phyloP scores from a whole-genome alignment of 805 yeast species.

The Brettanomyces bruxellensis region DNA sequence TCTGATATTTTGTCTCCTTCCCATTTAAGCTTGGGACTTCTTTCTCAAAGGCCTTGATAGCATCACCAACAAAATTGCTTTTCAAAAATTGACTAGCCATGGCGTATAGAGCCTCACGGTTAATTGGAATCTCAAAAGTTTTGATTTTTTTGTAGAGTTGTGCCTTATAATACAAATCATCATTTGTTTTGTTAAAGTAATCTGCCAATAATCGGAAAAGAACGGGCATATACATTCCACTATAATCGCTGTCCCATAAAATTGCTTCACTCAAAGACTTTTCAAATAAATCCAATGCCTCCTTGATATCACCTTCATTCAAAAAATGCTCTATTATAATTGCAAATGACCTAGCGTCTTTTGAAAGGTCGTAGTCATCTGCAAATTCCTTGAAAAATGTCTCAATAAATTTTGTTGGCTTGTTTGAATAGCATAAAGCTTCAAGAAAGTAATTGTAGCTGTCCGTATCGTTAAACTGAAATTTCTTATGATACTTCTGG shows the following conservation, averaged over 20 bases:
- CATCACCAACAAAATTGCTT: slow-evolving; percentile 30
- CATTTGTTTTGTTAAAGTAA: slow-evolving; percentile 12
- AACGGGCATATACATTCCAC: slow-evolving; percentile 19
- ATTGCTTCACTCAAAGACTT: slow-evolving; percentile 29
- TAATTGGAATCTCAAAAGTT: slow-evolving; percentile 28
- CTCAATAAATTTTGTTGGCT: slow-evolving; percentile 17
- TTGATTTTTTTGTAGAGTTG: slow-evolving; percentile 34
- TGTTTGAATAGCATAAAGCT: slow-evolving; percentile 20
- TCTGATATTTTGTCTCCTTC: background rate
- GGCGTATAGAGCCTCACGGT: slow-evolving; percentile 29
- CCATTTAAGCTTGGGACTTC: slow-evolving; percentile 25
- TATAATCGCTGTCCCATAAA: slow-evolving; percentile 33
- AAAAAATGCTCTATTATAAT: slow-evolving; percentile 12
- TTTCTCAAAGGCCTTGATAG: slow-evolving; percentile 30
- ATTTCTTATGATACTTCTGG: slow-evolving; percentile 9
- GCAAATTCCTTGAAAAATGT: slow-evolving; percentile 22
- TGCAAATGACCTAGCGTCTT: slow-evolving; percentile 23
- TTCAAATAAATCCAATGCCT: slow-evolving; percentile 27
- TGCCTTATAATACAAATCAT: slow-evolving; percentile 12
- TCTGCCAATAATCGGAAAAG: slow-evolving; percentile 18
- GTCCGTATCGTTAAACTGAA: slow-evolving; percentile 13
- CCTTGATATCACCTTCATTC: slow-evolving; percentile 22
- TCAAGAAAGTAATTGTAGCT: slow-evolving; percentile 19
- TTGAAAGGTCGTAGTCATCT: slow-evolving; percentile 20
- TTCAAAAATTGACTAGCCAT: slow-evolving; percentile 28